phyloP scores from a whole-genome alignment of 306 rosid species.

The Acacia acuminata region DNA sequence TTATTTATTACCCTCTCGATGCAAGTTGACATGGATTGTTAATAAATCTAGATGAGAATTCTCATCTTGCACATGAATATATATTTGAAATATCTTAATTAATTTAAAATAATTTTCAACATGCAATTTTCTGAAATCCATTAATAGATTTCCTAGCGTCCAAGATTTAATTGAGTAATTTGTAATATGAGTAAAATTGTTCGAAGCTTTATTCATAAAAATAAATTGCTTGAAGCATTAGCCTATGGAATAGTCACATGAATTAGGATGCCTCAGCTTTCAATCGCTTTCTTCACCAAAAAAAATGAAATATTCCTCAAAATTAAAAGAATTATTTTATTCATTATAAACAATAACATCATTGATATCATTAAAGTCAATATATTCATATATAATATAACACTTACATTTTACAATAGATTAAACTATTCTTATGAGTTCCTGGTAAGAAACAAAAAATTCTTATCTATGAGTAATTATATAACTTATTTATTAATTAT shows the following conservation, averaged over 20 bases:
- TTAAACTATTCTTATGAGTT: background rate
- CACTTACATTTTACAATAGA: background rate
- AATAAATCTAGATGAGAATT: background rate
- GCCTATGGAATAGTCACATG: background rate
- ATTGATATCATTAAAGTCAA: background rate
- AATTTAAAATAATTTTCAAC: background rate
- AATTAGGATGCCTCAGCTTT: background rate
- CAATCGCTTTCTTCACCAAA: background rate
- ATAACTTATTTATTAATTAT: too few species aligned
- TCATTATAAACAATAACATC: background rate
- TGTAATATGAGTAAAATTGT: background rate
- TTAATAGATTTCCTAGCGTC: background rate
- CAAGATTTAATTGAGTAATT: background rate
- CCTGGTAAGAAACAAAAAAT: too few species aligned
- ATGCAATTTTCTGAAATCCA: background rate
- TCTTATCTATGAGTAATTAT: too few species aligned
- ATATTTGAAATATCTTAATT: background rate
- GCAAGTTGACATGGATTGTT: background rate
- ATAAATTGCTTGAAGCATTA: background rate
- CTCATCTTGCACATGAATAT: background rate
- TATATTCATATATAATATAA: background rate
- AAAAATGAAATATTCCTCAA: background rate
- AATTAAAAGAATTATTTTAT: background rate
- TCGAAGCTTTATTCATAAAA: background rate
- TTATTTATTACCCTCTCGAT: background rate